These are phyloP conservation scores for Betula pendula DNA, from an alignment of 306 rosid species.

Conservation along the genomic window DNA sequence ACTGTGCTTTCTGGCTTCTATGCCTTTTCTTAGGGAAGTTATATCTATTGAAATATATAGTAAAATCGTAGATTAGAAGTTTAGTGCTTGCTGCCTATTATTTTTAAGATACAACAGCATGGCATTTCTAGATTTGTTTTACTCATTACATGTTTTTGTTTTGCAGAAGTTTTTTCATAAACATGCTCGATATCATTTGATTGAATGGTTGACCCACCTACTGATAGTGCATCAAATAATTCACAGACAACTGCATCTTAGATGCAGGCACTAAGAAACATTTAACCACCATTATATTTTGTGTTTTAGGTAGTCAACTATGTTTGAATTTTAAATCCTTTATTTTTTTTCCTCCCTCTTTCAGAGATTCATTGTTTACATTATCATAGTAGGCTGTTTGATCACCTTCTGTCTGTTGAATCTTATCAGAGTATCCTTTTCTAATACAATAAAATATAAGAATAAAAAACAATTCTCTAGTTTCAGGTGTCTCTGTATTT, in stretches of 20 bases:
- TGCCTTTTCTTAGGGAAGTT: not conserved
- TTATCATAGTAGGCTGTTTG: not conserved
- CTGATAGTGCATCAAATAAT: not conserved
- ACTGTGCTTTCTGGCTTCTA: not conserved
- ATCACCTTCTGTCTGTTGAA: not conserved
- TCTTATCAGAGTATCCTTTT: not conserved
- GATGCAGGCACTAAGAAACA: not conserved
- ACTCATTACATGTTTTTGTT: not conserved
- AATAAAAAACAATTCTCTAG: not conserved
- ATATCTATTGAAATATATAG: not conserved
- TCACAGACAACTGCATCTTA: not conserved
- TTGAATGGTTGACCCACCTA: too few relatives aligned
- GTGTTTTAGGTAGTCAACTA: not conserved
- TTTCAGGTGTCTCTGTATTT: conserved; percentile 1
- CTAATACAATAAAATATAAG: not conserved
- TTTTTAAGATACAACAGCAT: not conserved
- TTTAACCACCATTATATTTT: not conserved
- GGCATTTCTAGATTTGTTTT: not conserved
- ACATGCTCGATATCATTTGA: conserved; percentile 5
- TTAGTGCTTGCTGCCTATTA: not conserved
- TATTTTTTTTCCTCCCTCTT: not conserved
- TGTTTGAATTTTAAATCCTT: not conserved
- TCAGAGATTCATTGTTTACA: not conserved
- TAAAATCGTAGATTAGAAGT: not conserved
- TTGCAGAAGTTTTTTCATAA: not conserved